Percentiles rank a stretch among this genome's conserved stretches.
phyloP scores from a whole-genome alignment of 371 early-diverging fungal species.

The Mortierella sp. region DNA sequence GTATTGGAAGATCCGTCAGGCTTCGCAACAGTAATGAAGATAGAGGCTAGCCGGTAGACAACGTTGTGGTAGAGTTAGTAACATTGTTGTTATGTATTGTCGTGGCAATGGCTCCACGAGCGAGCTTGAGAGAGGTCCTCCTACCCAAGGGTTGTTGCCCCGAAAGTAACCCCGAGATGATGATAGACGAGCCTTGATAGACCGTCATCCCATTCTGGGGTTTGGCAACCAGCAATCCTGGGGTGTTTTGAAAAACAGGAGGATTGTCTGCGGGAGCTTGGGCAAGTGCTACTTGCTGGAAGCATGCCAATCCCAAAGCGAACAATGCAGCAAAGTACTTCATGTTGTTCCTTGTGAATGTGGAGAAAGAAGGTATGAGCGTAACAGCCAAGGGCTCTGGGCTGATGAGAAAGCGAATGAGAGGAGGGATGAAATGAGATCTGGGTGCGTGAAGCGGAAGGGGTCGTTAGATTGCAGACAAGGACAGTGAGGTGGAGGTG shows the following conservation, averaged over 20 bases:
- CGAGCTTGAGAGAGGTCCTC: too few relatives aligned
- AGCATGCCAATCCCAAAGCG: neutral
- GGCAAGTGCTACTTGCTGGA: neutral
- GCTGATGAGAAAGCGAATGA: neutral
- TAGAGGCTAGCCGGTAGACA: neutral
- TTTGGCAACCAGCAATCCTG: neutral
- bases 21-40: slow-evolving; percentile 13
- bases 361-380: neutral
- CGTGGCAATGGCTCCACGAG: too few relatives aligned
- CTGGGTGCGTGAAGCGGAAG: neutral
- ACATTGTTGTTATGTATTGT: too few relatives aligned
- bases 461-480: slow-evolving; percentile 4
- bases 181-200: neutral
- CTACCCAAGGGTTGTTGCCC: neutral
- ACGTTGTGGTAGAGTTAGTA: neutral
- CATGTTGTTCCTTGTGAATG: neutral
- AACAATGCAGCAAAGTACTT: neutral
- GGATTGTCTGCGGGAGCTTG: neutral
- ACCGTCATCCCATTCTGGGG: slow-evolving; percentile 8
- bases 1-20: slow-evolving; percentile 26
- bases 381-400: neutral
- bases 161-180: neutral
- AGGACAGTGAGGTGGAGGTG: too few relatives aligned
- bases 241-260: slow-evolving; percentile 11
- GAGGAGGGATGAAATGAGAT: neutral